Conservation (phyloP, 805 yeast species). For the Candida qinlingensis region DNA sequence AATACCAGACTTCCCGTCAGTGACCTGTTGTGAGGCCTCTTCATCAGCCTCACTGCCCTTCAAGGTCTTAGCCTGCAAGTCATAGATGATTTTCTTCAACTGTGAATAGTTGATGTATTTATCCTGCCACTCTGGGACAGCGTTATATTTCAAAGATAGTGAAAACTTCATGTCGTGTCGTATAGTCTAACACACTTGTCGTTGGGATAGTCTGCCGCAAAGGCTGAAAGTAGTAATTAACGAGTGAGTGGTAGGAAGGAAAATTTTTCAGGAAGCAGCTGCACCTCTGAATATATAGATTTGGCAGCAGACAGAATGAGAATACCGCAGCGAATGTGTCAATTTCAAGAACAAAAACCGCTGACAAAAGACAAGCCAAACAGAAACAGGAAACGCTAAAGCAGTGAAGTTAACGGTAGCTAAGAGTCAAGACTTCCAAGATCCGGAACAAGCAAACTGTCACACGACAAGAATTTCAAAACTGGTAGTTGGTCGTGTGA, state of each 20-base stretch:
- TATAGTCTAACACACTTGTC: too few relatives aligned
- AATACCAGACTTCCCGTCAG: slow-evolving; percentile 1
- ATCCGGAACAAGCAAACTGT: not conserved
- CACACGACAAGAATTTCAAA: not conserved
- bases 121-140: slow-evolving; percentile 86
- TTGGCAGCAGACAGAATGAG: not conserved
- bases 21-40: not conserved
- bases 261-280: not conserved
- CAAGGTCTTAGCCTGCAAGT: slow-evolving; percentile 41
- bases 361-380: too few relatives aligned
- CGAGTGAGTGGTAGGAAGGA: not conserved
- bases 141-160: slow-evolving; percentile 57
- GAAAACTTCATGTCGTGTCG: slow-evolving; percentile 55
- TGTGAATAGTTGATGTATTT: slow-evolving; percentile 67
- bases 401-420: too few relatives aligned
- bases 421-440: too few relatives aligned
- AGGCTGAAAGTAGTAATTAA: not conserved
- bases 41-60: slow-evolving; percentile 5
- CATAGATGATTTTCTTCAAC: slow-evolving; percentile 51
- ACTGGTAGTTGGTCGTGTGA: not conserved
- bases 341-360: too few relatives aligned
- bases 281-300: not conserved
- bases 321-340: not conserved
- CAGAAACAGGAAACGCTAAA: too few relatives aligned
- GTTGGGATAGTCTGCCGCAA: not conserved